Conservation (phyloP, 768 basidiomycete genomes). For the Leccinum aurantiacum region DNA sequence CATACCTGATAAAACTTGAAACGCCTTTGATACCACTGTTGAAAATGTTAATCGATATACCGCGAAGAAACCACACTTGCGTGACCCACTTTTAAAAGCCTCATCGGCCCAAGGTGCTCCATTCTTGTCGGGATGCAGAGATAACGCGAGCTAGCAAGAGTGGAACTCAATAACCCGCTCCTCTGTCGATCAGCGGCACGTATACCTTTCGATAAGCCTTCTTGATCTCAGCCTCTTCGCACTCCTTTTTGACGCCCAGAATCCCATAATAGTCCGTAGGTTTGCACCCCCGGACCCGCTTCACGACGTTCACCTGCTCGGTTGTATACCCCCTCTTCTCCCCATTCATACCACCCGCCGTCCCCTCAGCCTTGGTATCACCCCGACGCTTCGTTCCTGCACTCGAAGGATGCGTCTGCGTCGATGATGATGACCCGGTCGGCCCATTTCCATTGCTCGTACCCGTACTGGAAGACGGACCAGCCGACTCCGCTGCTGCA, state of each 20-base stretch:
- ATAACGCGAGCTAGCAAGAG: slow-evolving; percentile 69
- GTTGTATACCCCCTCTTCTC: slow-evolving; percentile 85
- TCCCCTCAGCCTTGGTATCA: slow-evolving; percentile 41
- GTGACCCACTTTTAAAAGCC: slow-evolving; percentile 87
- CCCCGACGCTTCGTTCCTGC: slow-evolving; percentile 67
- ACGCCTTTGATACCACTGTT: slow-evolving; percentile 95
- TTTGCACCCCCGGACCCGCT: slow-evolving; percentile 82
- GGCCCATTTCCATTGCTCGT: slow-evolving; percentile 35
- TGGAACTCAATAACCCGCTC: slow-evolving; percentile 8
- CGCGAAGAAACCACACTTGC: background rate
- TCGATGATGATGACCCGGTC: slow-evolving; percentile 46
- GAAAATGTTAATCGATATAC: slow-evolving; percentile 6
- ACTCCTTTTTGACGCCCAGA: slow-evolving; percentile 71
- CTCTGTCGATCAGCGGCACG: slow-evolving; percentile 14
- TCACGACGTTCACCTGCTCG: slow-evolving; percentile 81
- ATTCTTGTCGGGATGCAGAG: slow-evolving; percentile 90
- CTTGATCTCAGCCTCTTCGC: slow-evolving; percentile 84
- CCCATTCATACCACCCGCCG: slow-evolving; percentile 61
- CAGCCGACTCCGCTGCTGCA: slow-evolving; percentile 35
- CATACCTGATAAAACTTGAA: slow-evolving; percentile 85
- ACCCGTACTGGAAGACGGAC: slow-evolving; percentile 39
- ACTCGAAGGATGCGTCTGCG: slow-evolving; percentile 75
- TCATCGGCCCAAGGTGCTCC: slow-evolving; percentile 98
- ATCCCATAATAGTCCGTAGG: slow-evolving; percentile 94
- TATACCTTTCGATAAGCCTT: slow-evolving; percentile 94